These are phyloP conservation scores for Taiozyma sp. DNA, from an alignment of 1,139 yeast species.

Conservation along the genomic window DNA sequence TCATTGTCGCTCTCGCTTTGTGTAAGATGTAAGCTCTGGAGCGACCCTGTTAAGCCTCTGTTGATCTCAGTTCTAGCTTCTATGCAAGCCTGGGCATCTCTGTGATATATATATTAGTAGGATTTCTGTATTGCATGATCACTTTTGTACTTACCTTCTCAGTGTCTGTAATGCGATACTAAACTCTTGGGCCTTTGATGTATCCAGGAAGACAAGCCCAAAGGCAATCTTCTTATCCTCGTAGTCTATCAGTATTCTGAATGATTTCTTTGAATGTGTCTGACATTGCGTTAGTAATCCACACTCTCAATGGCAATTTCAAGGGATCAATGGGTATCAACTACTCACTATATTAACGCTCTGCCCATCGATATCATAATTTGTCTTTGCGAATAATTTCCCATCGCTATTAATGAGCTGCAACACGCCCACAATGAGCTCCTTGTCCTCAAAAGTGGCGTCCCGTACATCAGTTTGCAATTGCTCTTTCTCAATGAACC, in stretches of 20 bases:
- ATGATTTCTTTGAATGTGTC: conserved; percentile 13
- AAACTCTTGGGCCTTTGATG: conserved; percentile 32
- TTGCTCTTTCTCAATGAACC: conserved; percentile 26
- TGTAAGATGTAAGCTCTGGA: neutral
- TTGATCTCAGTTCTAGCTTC: conserved; percentile 7
- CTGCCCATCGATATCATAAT: conserved; percentile 24
- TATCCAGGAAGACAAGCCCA: conserved; percentile 36
- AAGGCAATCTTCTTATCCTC: conserved; percentile 23
- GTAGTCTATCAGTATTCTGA: conserved; percentile 16
- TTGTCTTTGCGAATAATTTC: conserved; percentile 29
- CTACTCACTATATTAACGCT: conserved; percentile 19
- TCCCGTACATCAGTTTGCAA: conserved; percentile 1
- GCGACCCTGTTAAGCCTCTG: neutral
- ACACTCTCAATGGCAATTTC: neutral
- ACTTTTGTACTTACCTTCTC: conserved; percentile 13
- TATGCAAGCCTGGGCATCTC: conserved; percentile 15
- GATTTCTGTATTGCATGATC: neutral
- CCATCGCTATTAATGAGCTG: conserved; percentile 25
- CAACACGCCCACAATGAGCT: conserved; percentile 24
- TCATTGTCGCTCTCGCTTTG: conserved; percentile 13
- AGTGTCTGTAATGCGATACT: conserved; percentile 34
- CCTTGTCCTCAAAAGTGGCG: neutral
- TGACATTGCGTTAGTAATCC: neutral
- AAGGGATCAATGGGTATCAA: neutral
- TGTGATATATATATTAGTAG: conserved; percentile 1